phyloP scores from a whole-genome alignment of 1,284 basidiomycete genomes.

The Lignosus rhinocerotis region DNA sequence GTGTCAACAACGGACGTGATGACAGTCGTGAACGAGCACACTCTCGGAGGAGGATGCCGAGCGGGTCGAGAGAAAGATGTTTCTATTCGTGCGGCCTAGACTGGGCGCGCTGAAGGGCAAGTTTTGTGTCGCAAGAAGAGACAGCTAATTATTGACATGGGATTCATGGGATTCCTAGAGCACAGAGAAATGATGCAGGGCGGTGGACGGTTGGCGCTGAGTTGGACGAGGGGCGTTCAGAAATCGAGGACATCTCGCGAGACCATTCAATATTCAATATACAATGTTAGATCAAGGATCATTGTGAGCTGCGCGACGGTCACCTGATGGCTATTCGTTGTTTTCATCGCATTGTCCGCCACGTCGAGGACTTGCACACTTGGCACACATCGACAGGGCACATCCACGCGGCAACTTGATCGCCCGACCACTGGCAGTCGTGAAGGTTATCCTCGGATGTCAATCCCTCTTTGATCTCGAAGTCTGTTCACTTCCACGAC shows the following conservation, averaged over 20 bases:
- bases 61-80: constrained; percentile 8
- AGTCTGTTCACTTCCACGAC: neutral
- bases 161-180: neutral
- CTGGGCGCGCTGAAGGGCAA: neutral
- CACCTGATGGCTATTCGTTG: constrained; percentile 17
- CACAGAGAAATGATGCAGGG: neutral
- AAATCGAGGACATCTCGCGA: constrained; percentile 5
- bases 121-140: neutral
- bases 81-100: constrained; percentile 4
- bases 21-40: constrained; percentile 27
- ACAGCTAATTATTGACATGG: neutral
- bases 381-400: constrained; percentile 1
- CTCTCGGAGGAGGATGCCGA: constrained; percentile 13
- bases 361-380: constrained; percentile 3
- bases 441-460: constrained; percentile 2
- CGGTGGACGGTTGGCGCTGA: neutral
- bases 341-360: constrained; percentile 7
- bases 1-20: constrained; percentile 23
- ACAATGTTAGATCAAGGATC: constrained; percentile 15
- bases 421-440: constrained; percentile 4
- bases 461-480: neutral
- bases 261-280: neutral
- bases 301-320: constrained; percentile 17
- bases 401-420: neutral
- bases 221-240: constrained; percentile 2